Conservation (phyloP, 1,139 yeast species). For the Geotrichum cucujoidarum region DNA sequence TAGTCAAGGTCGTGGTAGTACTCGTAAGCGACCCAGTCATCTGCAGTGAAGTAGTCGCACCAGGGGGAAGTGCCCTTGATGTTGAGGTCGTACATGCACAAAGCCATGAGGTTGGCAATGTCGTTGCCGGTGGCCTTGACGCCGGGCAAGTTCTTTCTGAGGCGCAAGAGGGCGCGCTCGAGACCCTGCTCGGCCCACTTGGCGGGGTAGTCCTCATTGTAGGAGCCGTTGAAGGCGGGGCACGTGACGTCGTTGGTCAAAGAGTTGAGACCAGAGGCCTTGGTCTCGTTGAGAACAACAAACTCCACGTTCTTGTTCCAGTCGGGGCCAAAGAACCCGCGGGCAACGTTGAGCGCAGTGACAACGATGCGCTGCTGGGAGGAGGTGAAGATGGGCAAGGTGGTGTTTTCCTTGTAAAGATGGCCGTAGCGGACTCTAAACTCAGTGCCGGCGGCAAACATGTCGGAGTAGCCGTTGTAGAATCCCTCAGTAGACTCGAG, state of each 20-base stretch:
- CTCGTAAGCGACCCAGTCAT: conserved; percentile 49
- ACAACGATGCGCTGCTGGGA: conserved; percentile 41
- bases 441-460: conserved; percentile 33
- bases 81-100: conserved; percentile 57
- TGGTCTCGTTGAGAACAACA: conserved; percentile 38
- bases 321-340: conserved; percentile 40
- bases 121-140: conserved; percentile 43
- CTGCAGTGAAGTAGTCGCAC: conserved; percentile 50
- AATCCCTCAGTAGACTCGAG: conserved; percentile 29
- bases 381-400: conserved; percentile 39
- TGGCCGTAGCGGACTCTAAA: conserved; percentile 38
- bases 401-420: conserved; percentile 35
- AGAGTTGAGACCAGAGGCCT: conserved; percentile 40
- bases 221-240: conserved; percentile 21
- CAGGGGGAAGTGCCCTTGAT: conserved; percentile 51
- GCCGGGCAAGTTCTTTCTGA: conserved; percentile 42
- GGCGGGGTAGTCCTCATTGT: conserved; percentile 2
- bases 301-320: conserved; percentile 34
- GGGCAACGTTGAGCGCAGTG: conserved; percentile 40
- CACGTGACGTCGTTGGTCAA: conserved; percentile 35
- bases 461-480: conserved; percentile 36
- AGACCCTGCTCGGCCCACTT: conserved; percentile 28
- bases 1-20: conserved; percentile 46
- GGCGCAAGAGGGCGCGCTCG: conserved; percentile 37
- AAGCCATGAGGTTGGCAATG: conserved; percentile 42